Base-by-base conservation (phyloP, 768 basidiomycete genomes). In the Auricularia sp. region DNA sequence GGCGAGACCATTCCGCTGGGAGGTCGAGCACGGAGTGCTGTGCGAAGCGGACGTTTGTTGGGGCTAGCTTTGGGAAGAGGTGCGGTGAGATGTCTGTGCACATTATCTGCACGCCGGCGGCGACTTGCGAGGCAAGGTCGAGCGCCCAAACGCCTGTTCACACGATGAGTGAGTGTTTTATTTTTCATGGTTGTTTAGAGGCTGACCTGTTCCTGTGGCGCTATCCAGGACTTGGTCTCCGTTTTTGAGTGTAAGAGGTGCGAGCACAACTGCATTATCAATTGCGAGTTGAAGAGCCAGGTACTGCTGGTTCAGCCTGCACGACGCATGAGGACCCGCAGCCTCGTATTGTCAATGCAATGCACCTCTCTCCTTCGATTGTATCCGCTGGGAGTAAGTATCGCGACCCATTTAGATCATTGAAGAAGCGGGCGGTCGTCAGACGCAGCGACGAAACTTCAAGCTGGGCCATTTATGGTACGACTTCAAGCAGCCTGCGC, bases 1-100 rank as follows among this genome's bases (percentile, higher is more conserved):
- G 71, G 21, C 67, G 70, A 2, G 69, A 61, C 76, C 77, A 75
- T 35, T 70, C 71, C 0, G 51, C 39, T 0, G 77, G 75, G 11
- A 77, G 71, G n/a, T 65, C 34, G 6, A 70, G 72, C n/a, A 70
- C 66, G 42, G 73, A 72, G 29, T 69, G 64, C 33, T 66, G 58
- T 21, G 59, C 54, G 54, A 69, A 69, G 14, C 61, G n/a, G 14
- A 67, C 63, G 64, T 70, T 70, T 8, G 63, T 35, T 4, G 39
- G 45, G 13, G 59, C 35, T 3, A 44, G 21, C 10, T 29, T 21
- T 6, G 70, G 70, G 63, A 69, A 69, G 18, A 69, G 65, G 8
- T 67, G 61, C 4, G 64, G 21, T 24, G 67, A 64, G 42, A 69
- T 65, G 61, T 70, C 70, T 33, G 66, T 33, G 29, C 68, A 67